phyloP scores from a whole-genome alignment of 345 rosid genomes.

The Populus euphratica region DNA sequence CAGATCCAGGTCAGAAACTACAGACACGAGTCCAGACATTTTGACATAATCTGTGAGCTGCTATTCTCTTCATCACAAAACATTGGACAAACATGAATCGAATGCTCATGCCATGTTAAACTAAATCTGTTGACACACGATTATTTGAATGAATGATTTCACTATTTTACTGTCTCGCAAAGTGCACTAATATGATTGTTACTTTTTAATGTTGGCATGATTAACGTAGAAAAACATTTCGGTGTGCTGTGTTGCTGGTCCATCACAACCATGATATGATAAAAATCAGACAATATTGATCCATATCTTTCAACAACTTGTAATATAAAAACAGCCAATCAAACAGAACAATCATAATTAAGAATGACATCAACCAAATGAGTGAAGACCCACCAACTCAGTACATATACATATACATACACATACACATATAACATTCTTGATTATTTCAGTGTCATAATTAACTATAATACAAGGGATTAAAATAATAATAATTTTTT shows the following conservation, averaged over 20 bases:
- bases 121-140: neutral
- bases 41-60: neutral
- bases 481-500: neutral
- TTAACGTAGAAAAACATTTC: constrained; percentile 4
- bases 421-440: neutral
- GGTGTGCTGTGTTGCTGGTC: constrained; percentile 12
- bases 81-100: constrained; percentile 5
- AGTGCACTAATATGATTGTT: neutral
- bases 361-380: neutral
- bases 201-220: constrained; percentile 5
- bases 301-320: neutral
- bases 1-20: constrained; percentile 14
- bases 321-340: neutral
- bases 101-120: neutral
- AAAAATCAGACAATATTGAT: constrained; percentile 6
- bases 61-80: neutral
- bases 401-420: neutral
- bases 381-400: neutral
- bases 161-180: neutral
- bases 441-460: neutral
- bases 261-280: constrained; percentile 13
- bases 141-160: no score
- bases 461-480: neutral
- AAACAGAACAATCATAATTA: neutral
- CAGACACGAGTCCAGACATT: neutral